phyloP scores from a whole-genome alignment of 2,329 filamentous ascomycete species.

The Colletotrichum tabaci region DNA sequence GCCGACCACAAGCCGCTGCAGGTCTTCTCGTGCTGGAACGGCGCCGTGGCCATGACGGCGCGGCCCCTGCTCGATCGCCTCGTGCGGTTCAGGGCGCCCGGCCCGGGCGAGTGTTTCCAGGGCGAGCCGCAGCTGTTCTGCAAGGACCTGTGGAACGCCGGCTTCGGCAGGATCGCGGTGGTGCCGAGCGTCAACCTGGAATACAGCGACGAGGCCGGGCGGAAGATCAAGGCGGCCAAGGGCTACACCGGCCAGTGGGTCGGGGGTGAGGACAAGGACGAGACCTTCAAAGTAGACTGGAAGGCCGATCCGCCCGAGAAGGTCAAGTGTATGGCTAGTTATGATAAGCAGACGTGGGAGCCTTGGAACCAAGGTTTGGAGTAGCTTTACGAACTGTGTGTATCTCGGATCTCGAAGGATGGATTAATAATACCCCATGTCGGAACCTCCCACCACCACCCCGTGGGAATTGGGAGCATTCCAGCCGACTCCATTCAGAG shows the following conservation, averaged over 20 bases:
- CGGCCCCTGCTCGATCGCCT: conserved; percentile 60
- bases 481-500: not conserved
- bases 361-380: conserved; percentile 55
- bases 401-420: not conserved
- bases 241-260: conserved; percentile 62
- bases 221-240: conserved; percentile 63
- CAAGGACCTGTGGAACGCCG: conserved; percentile 69
- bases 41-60: conserved; percentile 64
- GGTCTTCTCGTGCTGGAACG: conserved; percentile 75
- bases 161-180: conserved; percentile 68
- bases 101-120: conserved; percentile 63
- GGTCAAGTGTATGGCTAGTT: conserved; percentile 64
- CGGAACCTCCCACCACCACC: not conserved
- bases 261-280: conserved; percentile 46
- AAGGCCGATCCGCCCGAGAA: conserved; percentile 57
- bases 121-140: conserved; percentile 71
- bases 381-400: not conserved
- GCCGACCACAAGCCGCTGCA: conserved; percentile 64
- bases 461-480: not conserved
- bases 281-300: conserved; percentile 59
- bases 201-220: conserved; percentile 63
- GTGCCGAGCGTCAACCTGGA: conserved; percentile 70
- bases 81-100: conserved; percentile 60
- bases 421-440: too few relatives aligned
- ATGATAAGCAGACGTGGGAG: conserved; percentile 58